Base-by-base conservation (phyloP, 805 yeast species). In the Spathaspora gorwiae region DNA sequence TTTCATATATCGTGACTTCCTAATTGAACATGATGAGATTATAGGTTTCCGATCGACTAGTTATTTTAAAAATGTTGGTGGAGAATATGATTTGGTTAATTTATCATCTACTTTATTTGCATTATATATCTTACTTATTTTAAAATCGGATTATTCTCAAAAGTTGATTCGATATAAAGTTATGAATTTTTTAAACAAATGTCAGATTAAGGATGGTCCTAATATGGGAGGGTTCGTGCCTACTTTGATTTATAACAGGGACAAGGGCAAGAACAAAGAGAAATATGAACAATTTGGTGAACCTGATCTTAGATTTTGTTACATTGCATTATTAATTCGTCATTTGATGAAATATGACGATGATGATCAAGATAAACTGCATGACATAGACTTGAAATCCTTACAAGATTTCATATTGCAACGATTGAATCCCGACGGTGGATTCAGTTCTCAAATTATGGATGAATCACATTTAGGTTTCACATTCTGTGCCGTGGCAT, bases 401-500 rank as follows among this genome's bases (percentile, higher is more conserved):
- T 56, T 86, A 29, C 57, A 59, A 3, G 45, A 48, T 0, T 81
- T 72, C 56, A 52, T 72, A 6, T 35, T 57, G 3, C 44, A 40
- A 7, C 46, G 68, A 35, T 47, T 64, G 26, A 60, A 56, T 44
- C 73, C 63, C 52, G 81, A 77, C 54, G 97, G 97, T 1, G 97
- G 96, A 0, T 63, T 87, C 39, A 85, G 90, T 5, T 75, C 76
- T 24, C 38, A 49, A 7, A 61, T 66, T 4, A 56, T 59, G 34
- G 64, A 70, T 11, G 99, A 92, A 61, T 72, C 90, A 2, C 97
- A 92, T 64, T 82, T 89, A 7, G 99, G 98, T 0, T 73, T 86
- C 47, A 85, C 96, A 0, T 92, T 80, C 56, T 90, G 97, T 65
- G 96, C 87, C 0, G 54, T 90, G 24, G 84, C 85, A 0, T 62